phyloP scores from a whole-genome alignment of 805 yeast genomes.

The Kodamaea jinghongensis region DNA sequence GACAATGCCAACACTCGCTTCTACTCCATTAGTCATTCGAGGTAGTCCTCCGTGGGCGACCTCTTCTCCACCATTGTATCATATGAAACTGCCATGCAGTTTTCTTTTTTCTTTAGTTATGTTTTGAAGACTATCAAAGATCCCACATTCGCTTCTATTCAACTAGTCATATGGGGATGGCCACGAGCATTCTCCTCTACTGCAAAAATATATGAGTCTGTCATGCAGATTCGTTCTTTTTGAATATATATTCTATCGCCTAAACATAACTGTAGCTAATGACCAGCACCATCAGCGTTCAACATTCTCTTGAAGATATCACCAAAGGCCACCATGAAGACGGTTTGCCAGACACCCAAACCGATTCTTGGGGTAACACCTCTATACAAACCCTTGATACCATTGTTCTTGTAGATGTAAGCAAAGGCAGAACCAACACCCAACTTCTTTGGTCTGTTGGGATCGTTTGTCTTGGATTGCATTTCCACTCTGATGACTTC shows the following conservation, averaged over 20 bases:
- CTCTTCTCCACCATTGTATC: no score
- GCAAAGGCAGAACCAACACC: conserved; percentile 72
- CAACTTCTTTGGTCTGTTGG: conserved; percentile 91
- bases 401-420: conserved; percentile 80
- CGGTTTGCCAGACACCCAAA: conserved; percentile 96
- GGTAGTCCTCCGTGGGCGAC: no score
- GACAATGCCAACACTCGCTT: background rate
- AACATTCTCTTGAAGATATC: conserved; percentile 59
- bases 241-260: no score
- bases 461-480: conserved; percentile 94
- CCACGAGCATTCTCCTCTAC: no score
- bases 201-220: no score
- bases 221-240: no score
- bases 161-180: no score
- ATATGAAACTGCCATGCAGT: no score
- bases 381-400: conserved; percentile 86
- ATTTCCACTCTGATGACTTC: conserved; percentile 97
- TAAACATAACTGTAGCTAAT: background rate
- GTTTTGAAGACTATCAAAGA: no score
- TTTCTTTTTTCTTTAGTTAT: no score
- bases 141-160: no score
- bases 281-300: conserved; percentile 38
- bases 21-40: no score
- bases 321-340: conserved; percentile 97
- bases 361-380: conserved; percentile 98